Percentiles rank a stretch among this genome's conserved stretches.
Evolutionary conservation across 495 filamentous ascomycete genomes (phyloP).

Genomic region (Sordaria brevicollis): DNA sequence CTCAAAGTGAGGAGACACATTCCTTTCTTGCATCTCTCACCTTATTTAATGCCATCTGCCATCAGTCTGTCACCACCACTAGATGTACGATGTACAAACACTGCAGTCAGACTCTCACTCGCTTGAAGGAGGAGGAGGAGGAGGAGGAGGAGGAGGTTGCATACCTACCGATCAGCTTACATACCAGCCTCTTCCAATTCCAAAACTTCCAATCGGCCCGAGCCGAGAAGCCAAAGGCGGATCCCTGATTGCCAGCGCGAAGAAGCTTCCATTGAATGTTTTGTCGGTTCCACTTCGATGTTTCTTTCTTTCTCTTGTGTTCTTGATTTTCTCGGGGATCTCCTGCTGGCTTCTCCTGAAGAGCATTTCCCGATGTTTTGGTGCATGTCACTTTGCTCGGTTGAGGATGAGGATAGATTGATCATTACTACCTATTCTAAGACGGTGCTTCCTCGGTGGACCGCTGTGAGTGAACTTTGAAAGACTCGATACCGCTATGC

Average conservation of each 20-base stretch:
- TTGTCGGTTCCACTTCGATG: neutral
- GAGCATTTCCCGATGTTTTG: neutral
- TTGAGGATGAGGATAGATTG: neutral
- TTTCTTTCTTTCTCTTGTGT: neutral
- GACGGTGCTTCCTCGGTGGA: neutral
- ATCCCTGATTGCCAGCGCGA: neutral
- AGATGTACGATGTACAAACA: too few species aligned
- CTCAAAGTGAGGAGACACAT: too few species aligned
- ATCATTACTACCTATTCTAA: neutral
- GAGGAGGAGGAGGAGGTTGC: too few species aligned
- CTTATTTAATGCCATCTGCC: too few species aligned
- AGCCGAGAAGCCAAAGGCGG: neutral
- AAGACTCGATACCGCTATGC: neutral
- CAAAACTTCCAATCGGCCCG: neutral
- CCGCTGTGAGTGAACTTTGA: neutral
- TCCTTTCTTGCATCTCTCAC: too few species aligned
- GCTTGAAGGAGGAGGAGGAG: too few species aligned
- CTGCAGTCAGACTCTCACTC: neutral
- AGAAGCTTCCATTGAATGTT: neutral
- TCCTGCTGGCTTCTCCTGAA: neutral
- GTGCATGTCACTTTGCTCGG: too few species aligned
- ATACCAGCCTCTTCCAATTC: neutral
- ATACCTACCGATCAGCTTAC: neutral
- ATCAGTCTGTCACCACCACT: neutral
- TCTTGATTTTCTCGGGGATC: too few species aligned